Percentiles rank a stretch among this genome's conserved stretches.
phyloP scores from a whole-genome alignment of 208 protist genomes.

The Lotmaria passim region DNA sequence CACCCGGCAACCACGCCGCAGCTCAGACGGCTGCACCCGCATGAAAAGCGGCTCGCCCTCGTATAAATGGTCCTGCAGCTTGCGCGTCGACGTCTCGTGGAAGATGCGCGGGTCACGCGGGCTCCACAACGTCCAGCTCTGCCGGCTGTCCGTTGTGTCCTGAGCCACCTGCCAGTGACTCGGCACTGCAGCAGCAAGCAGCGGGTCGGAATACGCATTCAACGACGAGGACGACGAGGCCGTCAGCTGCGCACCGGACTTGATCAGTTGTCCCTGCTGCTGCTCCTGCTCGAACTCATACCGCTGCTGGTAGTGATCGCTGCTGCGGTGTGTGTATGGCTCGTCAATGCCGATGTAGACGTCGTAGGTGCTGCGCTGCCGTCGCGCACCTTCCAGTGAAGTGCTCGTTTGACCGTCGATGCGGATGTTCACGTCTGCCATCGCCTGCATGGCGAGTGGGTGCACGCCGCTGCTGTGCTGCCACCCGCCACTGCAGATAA shows the following conservation, averaged over 20 bases:
- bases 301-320: slow-evolving; percentile 50
- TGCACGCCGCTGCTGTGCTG: slow-evolving; percentile 59
- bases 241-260: background rate
- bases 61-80: slow-evolving; percentile 89
- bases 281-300: background rate
- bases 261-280: background rate
- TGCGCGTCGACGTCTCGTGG: slow-evolving; percentile 76
- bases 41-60: slow-evolving; percentile 89
- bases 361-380: slow-evolving; percentile 81
- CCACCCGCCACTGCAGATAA: slow-evolving; percentile 76
- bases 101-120: slow-evolving; percentile 85
- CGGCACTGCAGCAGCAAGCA: slow-evolving; percentile 66
- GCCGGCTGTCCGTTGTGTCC: slow-evolving; percentile 67
- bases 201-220: slow-evolving; percentile 20
- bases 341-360: slow-evolving; percentile 85
- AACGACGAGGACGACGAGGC: slow-evolving; percentile 1
- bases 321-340: slow-evolving; percentile 42
- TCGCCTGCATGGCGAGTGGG: slow-evolving; percentile 62
- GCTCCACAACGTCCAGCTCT: slow-evolving; percentile 80
- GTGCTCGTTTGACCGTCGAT: slow-evolving; percentile 52
- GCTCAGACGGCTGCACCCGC: slow-evolving; percentile 40
- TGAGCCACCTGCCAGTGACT: slow-evolving; percentile 73
- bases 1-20: slow-evolving; percentile 50
- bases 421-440: slow-evolving; percentile 64
- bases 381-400: slow-evolving; percentile 58